Base-by-base conservation (phyloP, 306 rosid species). In the Pyrus bretschneideri region DNA sequence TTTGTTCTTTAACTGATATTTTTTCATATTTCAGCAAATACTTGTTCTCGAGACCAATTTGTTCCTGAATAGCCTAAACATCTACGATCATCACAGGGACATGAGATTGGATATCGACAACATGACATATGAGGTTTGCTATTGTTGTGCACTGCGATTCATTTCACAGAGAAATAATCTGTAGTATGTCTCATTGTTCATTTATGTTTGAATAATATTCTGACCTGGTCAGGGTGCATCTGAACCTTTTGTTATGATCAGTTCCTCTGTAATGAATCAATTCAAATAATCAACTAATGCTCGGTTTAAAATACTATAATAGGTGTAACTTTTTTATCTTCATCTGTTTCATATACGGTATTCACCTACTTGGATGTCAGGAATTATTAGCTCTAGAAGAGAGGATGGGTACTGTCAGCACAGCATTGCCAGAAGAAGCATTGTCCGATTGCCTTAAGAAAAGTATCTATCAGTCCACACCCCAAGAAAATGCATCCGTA, bases 41-140 rank as follows among this genome's bases (percentile, higher is more conserved):
- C 91, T 88, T 71, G 83, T 90, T 64, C 83, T 96, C 72, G 99
- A 96, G 83, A 90, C 91, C 81, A 92, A 89, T 84, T 55, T 91
- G 88, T 87, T 93, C 85, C 93, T 87, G 42, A 83, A 69, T 83
- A 92, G 99, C 81, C 79, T 96, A 40, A 89, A 83, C 81, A 85
- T 91, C 88, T 78, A 89, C 59, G 99, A 96, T 86, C 98, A 88
- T 66, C 99, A 96, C 40, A 88, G 98, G 83, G 99, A 93, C 78
- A 91, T 96, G 99, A 91, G 99, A 70, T 82, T 96, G 86, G 98
- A 96, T 84, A 96, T 92, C 51, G 99, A 96, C 86, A 91, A 91
- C 86, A 93, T 96, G 99, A 86, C 99, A 80, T 96, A 96, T 57
- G 98, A 96, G 99, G 98, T 96, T 80, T 76, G 97, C 79, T 73